Percentiles rank a stretch among this genome's conserved stretches.
These are phyloP conservation scores for Colletotrichum abscissum DNA, from an alignment of 2,329 filamentous ascomycete species.

Conservation along the genomic window DNA sequence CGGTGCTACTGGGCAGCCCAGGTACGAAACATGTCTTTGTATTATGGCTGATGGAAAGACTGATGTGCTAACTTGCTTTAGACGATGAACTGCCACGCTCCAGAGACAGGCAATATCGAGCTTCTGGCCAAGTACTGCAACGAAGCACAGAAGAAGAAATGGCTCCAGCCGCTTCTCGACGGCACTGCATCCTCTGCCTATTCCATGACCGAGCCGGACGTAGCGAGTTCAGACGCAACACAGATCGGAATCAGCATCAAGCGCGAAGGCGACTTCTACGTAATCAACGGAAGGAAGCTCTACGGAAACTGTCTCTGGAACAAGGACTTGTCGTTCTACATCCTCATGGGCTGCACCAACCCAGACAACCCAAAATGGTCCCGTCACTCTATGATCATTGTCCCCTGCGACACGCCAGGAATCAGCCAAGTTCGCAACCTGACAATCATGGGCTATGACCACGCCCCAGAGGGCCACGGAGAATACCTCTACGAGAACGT, in stretches of 20 bases:
- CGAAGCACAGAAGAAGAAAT: constrained; percentile 84
- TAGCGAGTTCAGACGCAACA: constrained; percentile 90
- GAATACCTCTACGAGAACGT: not conserved
- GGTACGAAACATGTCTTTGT: constrained; percentile 48
- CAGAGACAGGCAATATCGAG: constrained; percentile 96
- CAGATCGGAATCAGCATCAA: constrained; percentile 90
- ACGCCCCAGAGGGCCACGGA: constrained; percentile 62
- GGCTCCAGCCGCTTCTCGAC: constrained; percentile 83
- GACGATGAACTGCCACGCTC: constrained; percentile 87
- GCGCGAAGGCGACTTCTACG: constrained; percentile 86
- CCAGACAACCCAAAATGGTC: constrained; percentile 80
- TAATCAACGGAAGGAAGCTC: constrained; percentile 79
- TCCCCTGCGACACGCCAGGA: constrained; percentile 84
- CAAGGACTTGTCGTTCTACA: constrained; percentile 74
- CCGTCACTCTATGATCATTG: constrained; percentile 93
- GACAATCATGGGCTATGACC: constrained; percentile 93
- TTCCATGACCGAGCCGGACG: constrained; percentile 91
- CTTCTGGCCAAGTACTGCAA: constrained; percentile 92
- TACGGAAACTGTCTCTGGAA: constrained; percentile 36
- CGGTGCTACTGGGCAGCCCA: constrained; percentile 86
- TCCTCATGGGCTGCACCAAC: constrained; percentile 96
- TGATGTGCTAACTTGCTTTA: constrained; percentile 31
- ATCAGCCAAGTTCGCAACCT: constrained; percentile 94
- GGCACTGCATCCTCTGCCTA: constrained; percentile 91
- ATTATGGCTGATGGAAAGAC: not conserved